phyloP scores from a whole-genome alignment of 78 protist species.

The Dictyostelium firmibasis region DNA sequence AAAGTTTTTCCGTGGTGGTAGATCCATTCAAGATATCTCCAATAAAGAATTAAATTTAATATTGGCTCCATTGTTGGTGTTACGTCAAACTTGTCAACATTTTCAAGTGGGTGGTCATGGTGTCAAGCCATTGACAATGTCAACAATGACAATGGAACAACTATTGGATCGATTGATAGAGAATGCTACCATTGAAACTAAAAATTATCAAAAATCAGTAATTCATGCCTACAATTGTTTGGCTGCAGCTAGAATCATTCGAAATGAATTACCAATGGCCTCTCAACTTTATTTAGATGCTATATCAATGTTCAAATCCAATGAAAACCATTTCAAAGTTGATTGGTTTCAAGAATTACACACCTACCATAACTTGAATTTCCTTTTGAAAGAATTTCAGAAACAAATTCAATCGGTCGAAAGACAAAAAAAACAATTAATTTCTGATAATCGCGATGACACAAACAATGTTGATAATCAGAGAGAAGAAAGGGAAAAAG shows the following conservation, averaged over 20 bases:
- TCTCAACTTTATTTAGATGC: conserved; percentile 30
- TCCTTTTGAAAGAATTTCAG: background rate
- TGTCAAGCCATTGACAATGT: conserved; percentile 22
- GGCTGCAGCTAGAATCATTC: conserved; percentile 66
- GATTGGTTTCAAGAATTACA: conserved; percentile 72
- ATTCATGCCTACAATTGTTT: conserved; percentile 46
- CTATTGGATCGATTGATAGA: conserved; percentile 53
- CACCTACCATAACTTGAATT: conserved; percentile 7
- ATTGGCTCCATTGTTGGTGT: conserved; percentile 31
- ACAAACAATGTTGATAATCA: background rate
- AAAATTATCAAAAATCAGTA: conserved; percentile 9
- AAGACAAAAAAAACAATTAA: background rate
- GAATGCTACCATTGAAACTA: conserved; percentile 54
- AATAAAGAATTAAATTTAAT: background rate
- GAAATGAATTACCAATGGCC: background rate
- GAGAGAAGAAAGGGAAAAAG: background rate
- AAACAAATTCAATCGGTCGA: background rate
- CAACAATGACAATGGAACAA: conserved; percentile 79
- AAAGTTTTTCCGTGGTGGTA: background rate
- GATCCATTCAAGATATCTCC: conserved; percentile 3
- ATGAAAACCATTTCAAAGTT: background rate
- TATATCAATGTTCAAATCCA: background rate
- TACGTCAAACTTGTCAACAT: conserved; percentile 80
- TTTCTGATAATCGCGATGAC: background rate
- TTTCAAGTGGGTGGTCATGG: conserved; percentile 62